These are phyloP conservation scores for Sporothrix brasiliensis DNA, from an alignment of 2,329 filamentous ascomycete genomes.

Conservation along the genomic window DNA sequence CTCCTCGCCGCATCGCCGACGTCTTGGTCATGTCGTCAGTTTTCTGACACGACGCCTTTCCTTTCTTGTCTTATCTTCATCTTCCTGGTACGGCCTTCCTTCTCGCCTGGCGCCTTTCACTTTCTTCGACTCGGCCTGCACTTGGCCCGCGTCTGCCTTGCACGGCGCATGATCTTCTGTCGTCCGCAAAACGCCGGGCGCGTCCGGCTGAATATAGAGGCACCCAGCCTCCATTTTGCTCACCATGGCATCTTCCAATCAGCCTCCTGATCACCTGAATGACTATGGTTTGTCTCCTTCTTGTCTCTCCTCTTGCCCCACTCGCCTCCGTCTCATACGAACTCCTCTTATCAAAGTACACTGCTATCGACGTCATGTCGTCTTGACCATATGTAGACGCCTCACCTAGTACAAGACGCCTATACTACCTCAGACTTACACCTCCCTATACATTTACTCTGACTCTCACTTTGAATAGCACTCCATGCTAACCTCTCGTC, in stretches of 20 bases:
- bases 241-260: slow-evolving; percentile 42
- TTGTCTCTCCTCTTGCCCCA: slow-evolving; percentile 7
- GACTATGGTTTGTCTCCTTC: slow-evolving; percentile 39
- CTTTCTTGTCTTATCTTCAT: slow-evolving; percentile 9
- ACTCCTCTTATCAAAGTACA: neutral
- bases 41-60: slow-evolving; percentile 8
- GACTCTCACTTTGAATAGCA: no score
- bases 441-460: neutral
- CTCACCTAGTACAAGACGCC: neutral
- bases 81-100: neutral
- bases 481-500: slow-evolving; percentile 2
- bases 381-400: neutral
- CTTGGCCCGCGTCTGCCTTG: slow-evolving; percentile 17
- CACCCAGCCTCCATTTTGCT: slow-evolving; percentile 25
- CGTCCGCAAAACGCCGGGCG: slow-evolving; percentile 25
- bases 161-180: slow-evolving; percentile 21
- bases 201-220: slow-evolving; percentile 29
- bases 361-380: neutral
- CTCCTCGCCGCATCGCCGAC: neutral
- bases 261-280: slow-evolving; percentile 40
- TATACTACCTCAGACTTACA: neutral
- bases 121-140: slow-evolving; percentile 22
- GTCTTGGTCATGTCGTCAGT: slow-evolving; percentile 19
- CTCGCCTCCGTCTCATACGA: neutral
- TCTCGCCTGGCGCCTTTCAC: neutral